phyloP scores from a whole-genome alignment of 805 yeast genomes.

The Wickerhamomyces ciferrii region DNA sequence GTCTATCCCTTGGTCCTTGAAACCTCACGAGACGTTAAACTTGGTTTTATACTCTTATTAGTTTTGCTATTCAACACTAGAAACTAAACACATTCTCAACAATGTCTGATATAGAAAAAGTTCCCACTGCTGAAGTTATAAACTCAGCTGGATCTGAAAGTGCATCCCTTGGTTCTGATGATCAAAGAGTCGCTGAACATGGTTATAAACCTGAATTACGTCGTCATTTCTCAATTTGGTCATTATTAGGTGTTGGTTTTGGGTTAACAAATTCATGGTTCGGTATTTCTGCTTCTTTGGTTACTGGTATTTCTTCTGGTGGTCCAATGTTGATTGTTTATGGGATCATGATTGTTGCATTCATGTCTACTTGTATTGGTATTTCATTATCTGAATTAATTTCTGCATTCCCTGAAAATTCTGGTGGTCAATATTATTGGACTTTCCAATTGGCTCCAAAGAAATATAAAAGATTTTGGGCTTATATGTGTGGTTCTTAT shows the following conservation, averaged over 20 bases:
- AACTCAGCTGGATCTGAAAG: background rate
- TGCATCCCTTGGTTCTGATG: background rate
- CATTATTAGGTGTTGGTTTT: conserved; percentile 53
- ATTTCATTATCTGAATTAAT: conserved; percentile 48
- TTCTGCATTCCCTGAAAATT: conserved; percentile 44
- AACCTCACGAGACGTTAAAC: too few species aligned
- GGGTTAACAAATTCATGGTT: conserved; percentile 60
- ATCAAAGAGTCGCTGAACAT: background rate
- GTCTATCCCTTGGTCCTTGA: background rate
- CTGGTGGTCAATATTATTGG: conserved; percentile 61
- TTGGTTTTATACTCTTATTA: too few species aligned
- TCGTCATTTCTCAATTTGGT: conserved; percentile 35
- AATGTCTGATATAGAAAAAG: background rate
- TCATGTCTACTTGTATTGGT: conserved; percentile 41
- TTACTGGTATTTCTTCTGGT: conserved; percentile 50
- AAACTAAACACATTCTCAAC: too few species aligned
- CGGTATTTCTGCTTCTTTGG: conserved; percentile 51
- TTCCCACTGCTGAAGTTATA: background rate
- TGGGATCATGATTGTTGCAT: conserved; percentile 48
- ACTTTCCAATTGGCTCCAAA: conserved; percentile 48
- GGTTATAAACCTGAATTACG: conserved; percentile 12
- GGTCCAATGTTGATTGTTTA: conserved; percentile 55
- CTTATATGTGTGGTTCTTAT: conserved; percentile 54
- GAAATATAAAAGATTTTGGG: conserved; percentile 29
- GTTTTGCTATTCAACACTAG: too few species aligned